These are phyloP conservation scores for Sporothrix globosa DNA, from an alignment of 2,329 filamentous ascomycete species.

Conservation along the genomic window DNA sequence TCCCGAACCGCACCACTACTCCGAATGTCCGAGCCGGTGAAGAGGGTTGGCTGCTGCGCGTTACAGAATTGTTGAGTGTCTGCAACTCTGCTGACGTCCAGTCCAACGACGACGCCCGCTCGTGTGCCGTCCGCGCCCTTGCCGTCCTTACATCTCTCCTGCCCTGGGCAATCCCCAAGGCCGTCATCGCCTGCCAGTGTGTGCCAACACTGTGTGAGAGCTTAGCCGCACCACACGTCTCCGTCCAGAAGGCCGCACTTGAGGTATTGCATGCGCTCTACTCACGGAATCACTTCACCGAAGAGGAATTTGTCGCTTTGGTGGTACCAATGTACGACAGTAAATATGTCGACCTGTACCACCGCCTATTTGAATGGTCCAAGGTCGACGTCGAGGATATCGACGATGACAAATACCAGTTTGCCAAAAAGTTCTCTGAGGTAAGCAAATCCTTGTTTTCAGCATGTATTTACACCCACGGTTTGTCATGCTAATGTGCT, in stretches of 20 bases:
- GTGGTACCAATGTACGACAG: slow-evolving; percentile 77
- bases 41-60: slow-evolving; percentile 84
- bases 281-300: slow-evolving; percentile 70
- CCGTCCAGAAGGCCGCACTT: slow-evolving; percentile 77
- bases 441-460: slow-evolving; percentile 51
- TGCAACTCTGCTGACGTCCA: slow-evolving; percentile 70
- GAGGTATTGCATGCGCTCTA: slow-evolving; percentile 86
- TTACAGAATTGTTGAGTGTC: slow-evolving; percentile 72
- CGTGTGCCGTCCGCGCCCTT: slow-evolving; percentile 75
- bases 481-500: neutral
- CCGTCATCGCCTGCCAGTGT: slow-evolving; percentile 71
- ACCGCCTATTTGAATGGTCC: slow-evolving; percentile 78
- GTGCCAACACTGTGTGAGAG: slow-evolving; percentile 71
- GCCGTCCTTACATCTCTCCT: slow-evolving; percentile 77
- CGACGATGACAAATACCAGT: slow-evolving; percentile 87
- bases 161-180: slow-evolving; percentile 85
- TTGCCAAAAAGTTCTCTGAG: slow-evolving; percentile 93
- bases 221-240: slow-evolving; percentile 69
- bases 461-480: neutral
- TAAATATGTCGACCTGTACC: slow-evolving; percentile 71
- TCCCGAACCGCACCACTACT: slow-evolving; percentile 70
- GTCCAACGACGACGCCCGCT: slow-evolving; percentile 67
- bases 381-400: slow-evolving; percentile 77
- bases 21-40: slow-evolving; percentile 73
- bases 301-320: slow-evolving; percentile 76